Conservation (phyloP, 768 basidiomycete species). For the Lepiota subincarnata region DNA sequence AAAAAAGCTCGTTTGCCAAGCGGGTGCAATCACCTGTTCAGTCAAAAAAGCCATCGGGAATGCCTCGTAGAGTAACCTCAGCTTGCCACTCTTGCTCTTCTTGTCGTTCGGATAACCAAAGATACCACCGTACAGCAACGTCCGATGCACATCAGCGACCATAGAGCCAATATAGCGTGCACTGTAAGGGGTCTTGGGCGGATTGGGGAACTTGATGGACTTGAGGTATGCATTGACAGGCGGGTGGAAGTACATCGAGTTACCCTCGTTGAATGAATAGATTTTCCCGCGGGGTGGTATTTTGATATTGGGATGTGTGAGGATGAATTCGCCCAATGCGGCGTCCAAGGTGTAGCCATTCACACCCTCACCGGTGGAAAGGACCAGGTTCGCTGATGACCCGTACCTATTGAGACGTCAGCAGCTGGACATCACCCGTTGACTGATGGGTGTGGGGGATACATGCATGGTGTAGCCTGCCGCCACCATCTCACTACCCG, state of each 20-base stretch:
- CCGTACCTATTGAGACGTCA: conserved; percentile 49
- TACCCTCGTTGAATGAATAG: conserved; percentile 99
- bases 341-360: conserved; percentile 98
- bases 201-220: conserved; percentile 84
- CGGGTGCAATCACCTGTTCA: conserved; percentile 62
- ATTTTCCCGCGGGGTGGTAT: conserved; percentile 96
- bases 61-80: conserved; percentile 93
- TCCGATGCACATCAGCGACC: conserved; percentile 98
- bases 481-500: conserved; percentile 95
- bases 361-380: conserved; percentile 92
- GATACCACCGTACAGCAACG: conserved; percentile 94
- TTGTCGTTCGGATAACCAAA: conserved; percentile 98
- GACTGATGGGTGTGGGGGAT: conserved; percentile 4
- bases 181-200: conserved; percentile 81
- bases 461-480: conserved; percentile 94
- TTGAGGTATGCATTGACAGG: conserved; percentile 81
- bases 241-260: conserved; percentile 88
- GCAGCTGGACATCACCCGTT: not conserved
- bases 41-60: conserved; percentile 97
- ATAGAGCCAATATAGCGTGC: conserved; percentile 96
- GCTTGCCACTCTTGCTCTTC: conserved; percentile 94
- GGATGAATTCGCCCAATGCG: conserved; percentile 94
- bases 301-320: conserved; percentile 96
- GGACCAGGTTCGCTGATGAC: conserved; percentile 93
- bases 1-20: not conserved